Evolutionary conservation across 116 monocot species (phyloP).

Genomic region (Cymodocea nodosa): DNA sequence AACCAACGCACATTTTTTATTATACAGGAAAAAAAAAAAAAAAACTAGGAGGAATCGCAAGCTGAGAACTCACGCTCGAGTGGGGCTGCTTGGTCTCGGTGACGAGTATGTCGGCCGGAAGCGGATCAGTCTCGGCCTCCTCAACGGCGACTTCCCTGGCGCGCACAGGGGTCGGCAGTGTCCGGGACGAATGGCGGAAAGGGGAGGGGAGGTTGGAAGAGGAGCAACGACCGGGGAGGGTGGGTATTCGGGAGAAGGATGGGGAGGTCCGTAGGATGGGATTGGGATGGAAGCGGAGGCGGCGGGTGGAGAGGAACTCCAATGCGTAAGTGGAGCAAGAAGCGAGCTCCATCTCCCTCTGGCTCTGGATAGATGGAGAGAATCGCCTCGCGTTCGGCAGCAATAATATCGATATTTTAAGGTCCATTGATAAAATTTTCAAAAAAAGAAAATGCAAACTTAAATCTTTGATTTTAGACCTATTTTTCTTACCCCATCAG

Average conservation of each 20-base stretch:
- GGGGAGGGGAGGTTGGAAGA: background rate
- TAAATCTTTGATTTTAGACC: too few relatives aligned
- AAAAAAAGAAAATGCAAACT: too few relatives aligned
- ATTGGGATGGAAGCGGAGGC: background rate
- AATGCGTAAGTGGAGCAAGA: background rate
- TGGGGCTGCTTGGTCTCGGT: slow-evolving; percentile 43
- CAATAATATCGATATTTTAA: too few relatives aligned
- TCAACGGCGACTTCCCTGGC: slow-evolving; percentile 17
- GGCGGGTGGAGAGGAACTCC: background rate
- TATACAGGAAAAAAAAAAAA: background rate
- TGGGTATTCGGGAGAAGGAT: slow-evolving; percentile 3
- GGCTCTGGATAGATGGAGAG: too few relatives aligned
- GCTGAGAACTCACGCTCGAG: slow-evolving; percentile 41
- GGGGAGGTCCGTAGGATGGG: background rate
- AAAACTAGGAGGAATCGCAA: background rate
- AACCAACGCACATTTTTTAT: background rate
- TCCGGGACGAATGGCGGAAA: slow-evolving; percentile 1
- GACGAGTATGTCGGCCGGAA: slow-evolving; percentile 33
- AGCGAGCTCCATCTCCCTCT: slow-evolving; percentile 1
- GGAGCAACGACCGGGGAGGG: background rate
- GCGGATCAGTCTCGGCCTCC: slow-evolving; percentile 21
- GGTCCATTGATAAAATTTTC: too few relatives aligned
- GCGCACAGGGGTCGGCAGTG: slow-evolving; percentile 6
- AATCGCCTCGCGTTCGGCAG: too few relatives aligned
- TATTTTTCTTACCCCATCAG: too few relatives aligned